Base-by-base conservation (phyloP, 257 asterid species). In the Pogostemon cablin region DNA sequence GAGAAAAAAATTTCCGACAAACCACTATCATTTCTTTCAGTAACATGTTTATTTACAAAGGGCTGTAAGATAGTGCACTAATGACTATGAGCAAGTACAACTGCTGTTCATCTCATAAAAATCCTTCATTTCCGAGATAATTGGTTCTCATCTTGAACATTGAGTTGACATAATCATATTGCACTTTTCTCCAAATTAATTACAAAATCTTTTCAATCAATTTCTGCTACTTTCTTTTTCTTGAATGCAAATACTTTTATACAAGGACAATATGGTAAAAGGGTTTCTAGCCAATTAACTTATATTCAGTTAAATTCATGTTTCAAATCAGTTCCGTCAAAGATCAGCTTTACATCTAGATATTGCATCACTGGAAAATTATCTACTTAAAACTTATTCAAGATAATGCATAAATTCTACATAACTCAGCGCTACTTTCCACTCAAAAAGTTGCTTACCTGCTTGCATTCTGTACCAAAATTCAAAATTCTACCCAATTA, bases 401-500 rank as follows among this genome's bases (percentile, higher is more conserved):
- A 44, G 32, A 20, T 43, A 7, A 44, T 46, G 39, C 32, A 3
- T 11, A 44, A 20, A 46, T 46, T 46, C 42, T 44, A 32, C 39
- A 57, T 12, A 56, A 8, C 42, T 68, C 20, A 20, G 42, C 49
- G 4, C 41, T 57, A 50, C 46, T 50, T 32, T 20, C 62, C 72
- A 39, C 32, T 25, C 32, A 25, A 1, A 25, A 25, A 38, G 12
- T 61, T 53, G 9, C 53, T 68, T 68, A 43, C 42, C 9, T 58
- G 25, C 57, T 39, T 25, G 32, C 1, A 25, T 25, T 25, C 32
- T 25, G 49, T 49, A 61, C 43, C 62, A 61, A 3, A 41, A 60
- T 61, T 43, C 53, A 62, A 71, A 9, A 72, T 52, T 12, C 44
- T 55, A 25, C 6, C 60, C 75, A 17, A 0, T 40, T 69, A 35